A percentile compares a stretch with the other conserved stretches of the same genome.
Evolutionary conservation across 345 rosid species (phyloP).

Genomic region (Cochlearia excelsa): DNA sequence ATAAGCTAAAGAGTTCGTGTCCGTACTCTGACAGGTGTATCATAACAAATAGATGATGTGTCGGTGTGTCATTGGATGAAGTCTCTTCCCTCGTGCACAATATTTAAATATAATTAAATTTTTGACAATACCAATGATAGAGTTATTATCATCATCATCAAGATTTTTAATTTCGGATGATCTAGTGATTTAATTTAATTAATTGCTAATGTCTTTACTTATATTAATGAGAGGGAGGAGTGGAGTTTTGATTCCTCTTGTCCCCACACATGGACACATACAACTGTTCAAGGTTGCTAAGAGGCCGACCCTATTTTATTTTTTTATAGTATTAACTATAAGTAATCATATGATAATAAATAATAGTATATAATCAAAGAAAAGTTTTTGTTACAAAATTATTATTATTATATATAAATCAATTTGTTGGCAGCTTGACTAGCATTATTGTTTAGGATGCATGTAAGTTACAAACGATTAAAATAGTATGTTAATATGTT

Average conservation of each 20-base stretch:
- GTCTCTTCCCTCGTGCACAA: conserved; percentile 22
- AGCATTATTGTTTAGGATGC: conserved; percentile 7
- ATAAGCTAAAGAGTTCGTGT: not conserved
- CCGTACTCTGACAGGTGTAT: not conserved
- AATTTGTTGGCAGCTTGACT: not conserved
- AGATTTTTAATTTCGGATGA: conserved; percentile 30
- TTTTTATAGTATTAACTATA: conserved; percentile 1
- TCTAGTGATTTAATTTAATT: not conserved
- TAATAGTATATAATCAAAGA: not conserved
- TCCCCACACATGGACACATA: conserved; percentile 22
- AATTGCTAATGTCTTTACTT: not conserved
- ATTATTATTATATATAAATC: not conserved
- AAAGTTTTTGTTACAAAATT: not conserved
- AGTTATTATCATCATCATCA: conserved; percentile 6
- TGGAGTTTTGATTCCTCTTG: conserved; percentile 32
- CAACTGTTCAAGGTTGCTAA: conserved; percentile 24
- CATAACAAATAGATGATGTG: conserved; percentile 12
- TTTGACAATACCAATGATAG: conserved; percentile 3
- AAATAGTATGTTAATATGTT: not conserved
- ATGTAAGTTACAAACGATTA: conserved; percentile 2
- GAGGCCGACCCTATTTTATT: conserved; percentile 32
- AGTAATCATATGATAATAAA: conserved; percentile 22
- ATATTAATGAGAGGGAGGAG: not conserved
- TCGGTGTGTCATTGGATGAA: conserved; percentile 16
- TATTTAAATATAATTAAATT: not conserved